Percentiles rank a stretch among this genome's conserved stretches.
phyloP scores from a whole-genome alignment of 192 early-diverging fungal genomes.

The Mycoemilia scoparia region DNA sequence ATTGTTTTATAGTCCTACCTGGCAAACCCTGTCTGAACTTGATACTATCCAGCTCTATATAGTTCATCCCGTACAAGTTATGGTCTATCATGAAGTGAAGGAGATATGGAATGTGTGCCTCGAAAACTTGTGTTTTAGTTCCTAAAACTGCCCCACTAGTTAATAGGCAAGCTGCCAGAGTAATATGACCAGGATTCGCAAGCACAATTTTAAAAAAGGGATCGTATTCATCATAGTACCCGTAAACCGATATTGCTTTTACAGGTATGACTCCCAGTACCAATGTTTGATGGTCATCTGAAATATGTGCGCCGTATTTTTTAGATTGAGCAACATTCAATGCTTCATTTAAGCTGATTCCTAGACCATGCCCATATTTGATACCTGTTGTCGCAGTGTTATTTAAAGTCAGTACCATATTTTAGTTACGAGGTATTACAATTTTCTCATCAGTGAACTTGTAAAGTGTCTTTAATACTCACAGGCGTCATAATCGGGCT shows the following conservation, averaged over 20 bases:
- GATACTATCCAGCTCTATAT: constrained; percentile 33
- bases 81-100: constrained; percentile 78
- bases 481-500: constrained; percentile 2
- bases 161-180: constrained; percentile 44
- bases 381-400: constrained; percentile 2
- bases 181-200: constrained; percentile 37
- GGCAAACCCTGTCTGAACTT: constrained; percentile 21
- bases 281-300: constrained; percentile 13
- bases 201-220: constrained; percentile 64
- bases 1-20: no score
- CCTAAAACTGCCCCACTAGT: constrained; percentile 55
- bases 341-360: constrained; percentile 50
- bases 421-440: neutral
- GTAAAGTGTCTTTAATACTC: no score
- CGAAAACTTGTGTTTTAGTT: constrained; percentile 47
- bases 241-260: constrained; percentile 77
- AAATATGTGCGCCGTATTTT: constrained; percentile 6
- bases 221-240: constrained; percentile 47
- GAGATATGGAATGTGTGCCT: constrained; percentile 63
- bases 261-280: constrained; percentile 52
- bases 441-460: constrained; percentile 12
- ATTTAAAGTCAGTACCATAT: neutral
- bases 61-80: constrained; percentile 76
- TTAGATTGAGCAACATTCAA: constrained; percentile 25
- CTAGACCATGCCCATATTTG: constrained; percentile 13